A percentile compares a stretch with the other conserved stretches of the same genome.
phyloP scores from a whole-genome alignment of 176 grass and related monocot species.

The Ananas comosus region DNA sequence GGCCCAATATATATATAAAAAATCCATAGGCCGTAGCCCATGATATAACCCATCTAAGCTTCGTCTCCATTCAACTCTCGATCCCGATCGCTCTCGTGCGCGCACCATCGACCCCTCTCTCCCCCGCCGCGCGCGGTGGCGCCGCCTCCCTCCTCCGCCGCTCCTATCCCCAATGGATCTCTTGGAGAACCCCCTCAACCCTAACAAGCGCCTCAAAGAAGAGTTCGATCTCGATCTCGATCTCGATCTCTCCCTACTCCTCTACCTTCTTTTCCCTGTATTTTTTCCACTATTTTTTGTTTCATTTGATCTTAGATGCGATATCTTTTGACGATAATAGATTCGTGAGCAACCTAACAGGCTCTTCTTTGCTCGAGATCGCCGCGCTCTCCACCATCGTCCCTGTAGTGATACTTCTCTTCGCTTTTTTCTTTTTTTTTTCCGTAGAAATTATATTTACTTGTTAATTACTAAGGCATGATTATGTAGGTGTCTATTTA shows the following conservation, averaged over 20 bases:
- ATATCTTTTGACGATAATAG: slow-evolving; percentile 16
- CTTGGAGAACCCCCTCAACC: slow-evolving; percentile 40
- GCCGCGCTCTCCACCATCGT: slow-evolving; percentile 62
- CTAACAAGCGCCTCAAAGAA: slow-evolving; percentile 62
- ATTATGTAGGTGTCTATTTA: not conserved
- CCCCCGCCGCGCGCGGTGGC: not conserved
- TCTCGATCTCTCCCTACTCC: slow-evolving; percentile 6
- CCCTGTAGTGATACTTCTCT: slow-evolving; percentile 31
- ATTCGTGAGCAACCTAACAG: slow-evolving; percentile 69
- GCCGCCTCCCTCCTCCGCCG: not conserved
- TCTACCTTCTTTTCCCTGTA: slow-evolving; percentile 1
- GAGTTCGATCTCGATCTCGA: slow-evolving; percentile 26
- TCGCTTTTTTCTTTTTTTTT: not conserved
- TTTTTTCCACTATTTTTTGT: not conserved
- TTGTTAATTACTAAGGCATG: not conserved
- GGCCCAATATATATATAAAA: too few relatives aligned
- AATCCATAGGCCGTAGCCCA: too few relatives aligned
- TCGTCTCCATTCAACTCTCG: too few relatives aligned
- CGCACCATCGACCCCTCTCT: too few relatives aligned
- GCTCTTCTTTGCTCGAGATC: slow-evolving; percentile 62
- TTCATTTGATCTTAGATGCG: not conserved
- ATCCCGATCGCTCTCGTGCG: too few relatives aligned
- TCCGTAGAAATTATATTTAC: not conserved
- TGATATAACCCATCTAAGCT: too few relatives aligned
- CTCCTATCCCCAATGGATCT: not conserved